A percentile compares a stretch with the other conserved stretches of the same genome.
Evolutionary conservation across 2,329 filamentous ascomycete species (phyloP).

Genomic region (Sporothrix brunneoviolacea): DNA sequence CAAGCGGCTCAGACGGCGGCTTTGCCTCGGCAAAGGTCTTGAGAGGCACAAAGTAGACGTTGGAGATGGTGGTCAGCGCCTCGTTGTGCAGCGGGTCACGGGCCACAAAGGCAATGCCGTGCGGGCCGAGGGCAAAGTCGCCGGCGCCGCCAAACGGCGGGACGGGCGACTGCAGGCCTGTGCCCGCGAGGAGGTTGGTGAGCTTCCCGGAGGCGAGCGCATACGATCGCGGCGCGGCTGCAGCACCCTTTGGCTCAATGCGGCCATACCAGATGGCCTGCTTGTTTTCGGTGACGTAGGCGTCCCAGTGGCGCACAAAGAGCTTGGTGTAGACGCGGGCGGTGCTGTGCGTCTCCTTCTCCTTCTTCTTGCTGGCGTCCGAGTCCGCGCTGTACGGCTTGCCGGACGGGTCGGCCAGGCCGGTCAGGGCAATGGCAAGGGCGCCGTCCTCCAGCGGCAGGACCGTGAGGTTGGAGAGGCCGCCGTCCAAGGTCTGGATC

Average conservation of each 20-base stretch:
- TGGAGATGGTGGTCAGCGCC: conserved; percentile 50
- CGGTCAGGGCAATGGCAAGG: conserved; percentile 53
- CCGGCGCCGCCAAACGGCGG: conserved; percentile 70
- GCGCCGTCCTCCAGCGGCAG: conserved; percentile 43
- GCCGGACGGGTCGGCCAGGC: conserved; percentile 61
- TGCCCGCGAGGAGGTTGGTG: conserved; percentile 58
- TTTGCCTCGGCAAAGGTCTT: conserved; percentile 46
- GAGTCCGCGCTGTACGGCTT: conserved; percentile 60
- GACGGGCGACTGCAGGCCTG: conserved; percentile 58
- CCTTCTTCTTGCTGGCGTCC: conserved; percentile 22
- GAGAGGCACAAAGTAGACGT: conserved; percentile 68
- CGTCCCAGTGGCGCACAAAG: conserved; percentile 79
- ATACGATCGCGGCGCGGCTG: conserved; percentile 28
- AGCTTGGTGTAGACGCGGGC: conserved; percentile 67
- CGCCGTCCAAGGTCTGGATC: conserved; percentile 44
- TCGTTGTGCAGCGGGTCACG: conserved; percentile 66
- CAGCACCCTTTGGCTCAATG: conserved; percentile 32
- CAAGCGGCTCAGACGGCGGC: conserved; percentile 30
- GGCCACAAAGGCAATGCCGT: conserved; percentile 65
- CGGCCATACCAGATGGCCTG: conserved; percentile 68
- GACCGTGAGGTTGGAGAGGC: conserved; percentile 53
- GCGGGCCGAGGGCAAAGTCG: conserved; percentile 69
- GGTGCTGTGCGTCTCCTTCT: conserved; percentile 52
- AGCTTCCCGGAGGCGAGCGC: conserved; percentile 39
- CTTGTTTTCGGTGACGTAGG: conserved; percentile 62